Evolutionary conservation across 345 rosid genomes (phyloP), one percentile per base, ranked within the genome.

Genomic region (Hevea brasiliensis): DNA sequence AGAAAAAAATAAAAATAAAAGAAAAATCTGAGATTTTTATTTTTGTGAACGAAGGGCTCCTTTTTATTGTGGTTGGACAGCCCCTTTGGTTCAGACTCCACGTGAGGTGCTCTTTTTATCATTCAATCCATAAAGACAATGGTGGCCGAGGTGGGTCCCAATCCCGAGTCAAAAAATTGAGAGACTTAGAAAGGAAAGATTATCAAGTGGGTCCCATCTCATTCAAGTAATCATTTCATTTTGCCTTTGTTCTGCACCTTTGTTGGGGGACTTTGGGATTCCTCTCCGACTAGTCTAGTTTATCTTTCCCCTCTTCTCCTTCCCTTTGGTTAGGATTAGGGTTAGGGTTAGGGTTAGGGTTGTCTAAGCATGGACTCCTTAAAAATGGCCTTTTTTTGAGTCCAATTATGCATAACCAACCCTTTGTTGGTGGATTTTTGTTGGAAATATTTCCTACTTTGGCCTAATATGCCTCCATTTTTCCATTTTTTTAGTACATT

Each of bases 61-160:
- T 26, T 48, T 67, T 76, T 61, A 79, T 85, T 86, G 89, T 86
- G 88, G 97, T 73, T 84, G 91, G 94, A 78, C 87, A 87, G 94
- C 56, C 80, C 84, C 90, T 86, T 89, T 89, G 94, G 97, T 85
- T 87, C 96, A 92, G 98, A 94, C 87, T 89, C 97, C 98, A 94
- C 97, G 96, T 92, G 98, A 92, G 98, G 87, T 94, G 97, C 95
- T 85, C 93, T 85, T 89, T 89, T 84, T 87, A 88, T 94, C 93
- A 90, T 92, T 90, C 96, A 89, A 89, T 92, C 92, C 92, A 86
- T 86, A 92, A 92, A 92, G 98, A 92, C 97, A 87, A 79, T 84
- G 96, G 92, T 82, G 92, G 90, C 83, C 91, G 79, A 53, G 80
- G 71, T 81, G 91, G 96, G 85, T 3, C 89, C 94, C 87, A 80